phyloP scores from a whole-genome alignment of 805 yeast genomes.

The Kuraishia molischiana region DNA sequence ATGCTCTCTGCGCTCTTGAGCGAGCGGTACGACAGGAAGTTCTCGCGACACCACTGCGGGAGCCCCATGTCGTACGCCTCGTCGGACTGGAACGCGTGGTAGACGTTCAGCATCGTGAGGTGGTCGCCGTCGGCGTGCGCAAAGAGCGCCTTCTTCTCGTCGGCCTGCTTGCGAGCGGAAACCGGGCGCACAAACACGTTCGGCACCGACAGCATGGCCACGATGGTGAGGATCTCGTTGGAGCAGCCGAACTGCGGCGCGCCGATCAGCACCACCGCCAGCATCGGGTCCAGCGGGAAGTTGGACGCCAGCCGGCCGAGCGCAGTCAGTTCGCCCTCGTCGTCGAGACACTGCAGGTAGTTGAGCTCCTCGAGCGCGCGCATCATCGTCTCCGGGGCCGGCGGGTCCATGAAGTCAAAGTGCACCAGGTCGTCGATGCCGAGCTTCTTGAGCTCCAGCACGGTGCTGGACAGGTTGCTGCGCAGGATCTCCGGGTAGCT shows the following conservation, averaged over 20 bases:
- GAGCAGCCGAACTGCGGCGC: slow-evolving; percentile 82
- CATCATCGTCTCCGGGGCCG: slow-evolving; percentile 99
- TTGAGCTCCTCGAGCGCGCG: slow-evolving; percentile 93
- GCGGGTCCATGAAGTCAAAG: slow-evolving; percentile 98
- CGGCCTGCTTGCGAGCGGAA: slow-evolving; percentile 79
- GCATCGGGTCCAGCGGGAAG: slow-evolving; percentile 92
- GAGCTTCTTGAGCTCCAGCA: slow-evolving; percentile 83
- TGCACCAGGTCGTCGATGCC: slow-evolving; percentile 95
- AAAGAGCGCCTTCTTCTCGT: slow-evolving; percentile 77
- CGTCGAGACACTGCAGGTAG: slow-evolving; percentile 81
- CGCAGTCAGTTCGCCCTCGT: slow-evolving; percentile 84
- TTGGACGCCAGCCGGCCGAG: slow-evolving; percentile 85
- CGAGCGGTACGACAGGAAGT: slow-evolving; percentile 77
- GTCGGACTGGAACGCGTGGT: slow-evolving; percentile 69
- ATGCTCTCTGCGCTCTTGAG: slow-evolving; percentile 81
- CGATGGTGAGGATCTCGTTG: slow-evolving; percentile 79
- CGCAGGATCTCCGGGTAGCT: slow-evolving; percentile 93
- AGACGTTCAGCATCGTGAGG: slow-evolving; percentile 81
- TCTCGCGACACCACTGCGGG: slow-evolving; percentile 85
- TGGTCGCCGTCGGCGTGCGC: slow-evolving; percentile 96
- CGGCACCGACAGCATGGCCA: slow-evolving; percentile 88
- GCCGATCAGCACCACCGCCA: slow-evolving; percentile 87
- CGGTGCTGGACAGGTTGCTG: slow-evolving; percentile 85
- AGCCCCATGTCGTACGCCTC: slow-evolving; percentile 60
- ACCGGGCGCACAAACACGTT: slow-evolving; percentile 92